These are phyloP conservation scores for Neurospora tetraspora DNA, from an alignment of 495 filamentous ascomycete genomes.

Conservation along the genomic window DNA sequence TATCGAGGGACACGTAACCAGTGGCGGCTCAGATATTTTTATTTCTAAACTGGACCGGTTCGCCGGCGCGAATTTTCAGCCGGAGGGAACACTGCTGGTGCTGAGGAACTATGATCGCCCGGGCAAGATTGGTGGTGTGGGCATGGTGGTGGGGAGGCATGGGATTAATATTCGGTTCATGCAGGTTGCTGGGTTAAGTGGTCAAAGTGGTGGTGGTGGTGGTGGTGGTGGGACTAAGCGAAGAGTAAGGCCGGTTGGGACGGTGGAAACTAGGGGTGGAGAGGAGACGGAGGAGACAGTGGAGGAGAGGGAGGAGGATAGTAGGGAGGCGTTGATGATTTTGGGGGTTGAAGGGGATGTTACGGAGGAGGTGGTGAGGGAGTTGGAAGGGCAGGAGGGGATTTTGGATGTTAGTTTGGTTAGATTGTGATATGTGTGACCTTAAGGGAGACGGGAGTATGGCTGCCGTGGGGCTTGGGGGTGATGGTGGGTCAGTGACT, in stretches of 20 bases:
- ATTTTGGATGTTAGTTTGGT: constrained; percentile 56
- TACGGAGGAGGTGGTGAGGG: constrained; percentile 41
- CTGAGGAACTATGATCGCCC: constrained; percentile 63
- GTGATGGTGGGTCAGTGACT: too few species aligned
- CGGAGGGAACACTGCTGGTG: constrained; percentile 54
- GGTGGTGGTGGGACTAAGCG: constrained; percentile 8
- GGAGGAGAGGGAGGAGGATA: constrained; percentile 3
- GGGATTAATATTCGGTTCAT: constrained; percentile 64
- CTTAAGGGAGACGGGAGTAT: not conserved
- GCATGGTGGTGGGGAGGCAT: constrained; percentile 48
- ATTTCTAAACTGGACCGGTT: constrained; percentile 60
- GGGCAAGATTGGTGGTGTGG: constrained; percentile 65
- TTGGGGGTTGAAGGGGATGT: constrained; percentile 52
- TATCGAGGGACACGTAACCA: constrained; percentile 55
- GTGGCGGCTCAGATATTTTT: constrained; percentile 43
- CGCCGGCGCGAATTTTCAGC: constrained; percentile 46
- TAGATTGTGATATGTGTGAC: constrained; percentile 23
- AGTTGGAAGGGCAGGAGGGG: constrained; percentile 45
- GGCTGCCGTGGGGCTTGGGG: too few species aligned
- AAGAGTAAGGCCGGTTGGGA: not conserved
- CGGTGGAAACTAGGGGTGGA: constrained; percentile 9
- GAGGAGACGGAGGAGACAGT: constrained; percentile 11
- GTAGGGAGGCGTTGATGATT: constrained; percentile 63
- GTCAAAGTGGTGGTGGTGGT: constrained; percentile 1
- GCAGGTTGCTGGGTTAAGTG: constrained; percentile 47